These are phyloP conservation scores for Trichoderma afroharzianum DNA, from an alignment of 2,329 filamentous ascomycete species.

Conservation along the genomic window DNA sequence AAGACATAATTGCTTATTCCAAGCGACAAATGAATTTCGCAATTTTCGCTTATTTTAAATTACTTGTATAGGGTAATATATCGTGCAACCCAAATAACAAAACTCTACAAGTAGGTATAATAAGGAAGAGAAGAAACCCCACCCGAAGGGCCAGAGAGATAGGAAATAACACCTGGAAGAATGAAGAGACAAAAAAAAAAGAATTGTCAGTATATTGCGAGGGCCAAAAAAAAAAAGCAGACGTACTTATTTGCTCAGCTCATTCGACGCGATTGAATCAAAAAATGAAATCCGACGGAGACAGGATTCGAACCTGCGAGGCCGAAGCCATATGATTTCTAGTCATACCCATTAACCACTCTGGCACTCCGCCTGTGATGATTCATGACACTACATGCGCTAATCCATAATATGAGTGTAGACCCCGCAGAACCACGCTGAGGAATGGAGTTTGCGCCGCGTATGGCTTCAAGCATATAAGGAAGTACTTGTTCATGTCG, in stretches of 20 bases:
- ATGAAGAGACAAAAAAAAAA: too few species aligned
- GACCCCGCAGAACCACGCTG: too few species aligned
- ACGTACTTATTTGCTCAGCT: too few species aligned
- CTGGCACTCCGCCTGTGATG: constrained; percentile 15
- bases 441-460: neutral
- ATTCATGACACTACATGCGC: neutral
- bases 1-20: accelerated
- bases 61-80: neutral
- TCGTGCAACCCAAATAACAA: neutral
- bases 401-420: neutral
- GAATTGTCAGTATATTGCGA: neutral
- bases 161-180: neutral
- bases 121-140: neutral
- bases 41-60: neutral
- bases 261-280: neutral
- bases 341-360: constrained; percentile 19
- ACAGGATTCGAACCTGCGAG: constrained; percentile 19
- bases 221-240: neutral
- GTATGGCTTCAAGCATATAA: neutral
- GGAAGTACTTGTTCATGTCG: neutral
- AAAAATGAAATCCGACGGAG: constrained; percentile 16
- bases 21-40: neutral
- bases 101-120: neutral
- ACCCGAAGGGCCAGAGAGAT: neutral
- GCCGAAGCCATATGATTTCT: constrained; percentile 19